These are phyloP conservation scores for Stentor roeselii DNA, from an alignment of 73 alveolate species.

Conservation along the genomic window DNA sequence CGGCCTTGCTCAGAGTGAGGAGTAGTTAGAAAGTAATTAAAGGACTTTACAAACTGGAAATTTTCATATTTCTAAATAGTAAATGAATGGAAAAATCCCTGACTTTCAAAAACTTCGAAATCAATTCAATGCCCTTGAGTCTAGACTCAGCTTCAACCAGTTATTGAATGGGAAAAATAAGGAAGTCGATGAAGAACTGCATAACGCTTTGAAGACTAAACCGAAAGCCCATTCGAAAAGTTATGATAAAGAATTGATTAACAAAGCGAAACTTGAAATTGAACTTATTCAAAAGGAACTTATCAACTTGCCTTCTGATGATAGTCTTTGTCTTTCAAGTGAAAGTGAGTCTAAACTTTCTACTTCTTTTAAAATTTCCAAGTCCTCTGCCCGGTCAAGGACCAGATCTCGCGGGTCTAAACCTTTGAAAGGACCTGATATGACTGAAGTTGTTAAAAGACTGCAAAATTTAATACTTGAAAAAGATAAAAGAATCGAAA, in stretches of 20 bases:
- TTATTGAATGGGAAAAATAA: too few species aligned
- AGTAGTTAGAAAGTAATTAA: too few species aligned
- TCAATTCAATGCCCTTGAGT: too few species aligned
- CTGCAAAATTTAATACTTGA: not conserved
- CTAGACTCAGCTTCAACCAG: too few species aligned
- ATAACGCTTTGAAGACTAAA: not conserved
- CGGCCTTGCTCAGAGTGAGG: slow-evolving; percentile 32
- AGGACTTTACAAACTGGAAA: too few species aligned
- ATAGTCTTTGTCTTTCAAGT: slow-evolving; percentile 12
- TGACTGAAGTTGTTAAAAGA: not conserved
- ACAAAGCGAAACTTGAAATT: not conserved
- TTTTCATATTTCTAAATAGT: too few species aligned
- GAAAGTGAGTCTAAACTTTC: slow-evolving; percentile 15
- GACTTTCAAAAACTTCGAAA: too few species aligned
- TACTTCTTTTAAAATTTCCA: not conserved
- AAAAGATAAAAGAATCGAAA: not conserved
- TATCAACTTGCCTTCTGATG: not conserved
- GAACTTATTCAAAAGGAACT: not conserved
- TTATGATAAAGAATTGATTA: not conserved
- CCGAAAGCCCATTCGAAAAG: not conserved
- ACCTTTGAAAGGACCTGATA: not conserved
- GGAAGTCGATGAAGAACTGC: slow-evolving; percentile 6
- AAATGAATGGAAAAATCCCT: too few species aligned
- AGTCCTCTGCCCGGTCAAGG: not conserved
- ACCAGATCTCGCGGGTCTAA: not conserved